These are phyloP conservation scores for Camellia sinensis DNA, from an alignment of 148 eudicot species.

Conservation along the genomic window DNA sequence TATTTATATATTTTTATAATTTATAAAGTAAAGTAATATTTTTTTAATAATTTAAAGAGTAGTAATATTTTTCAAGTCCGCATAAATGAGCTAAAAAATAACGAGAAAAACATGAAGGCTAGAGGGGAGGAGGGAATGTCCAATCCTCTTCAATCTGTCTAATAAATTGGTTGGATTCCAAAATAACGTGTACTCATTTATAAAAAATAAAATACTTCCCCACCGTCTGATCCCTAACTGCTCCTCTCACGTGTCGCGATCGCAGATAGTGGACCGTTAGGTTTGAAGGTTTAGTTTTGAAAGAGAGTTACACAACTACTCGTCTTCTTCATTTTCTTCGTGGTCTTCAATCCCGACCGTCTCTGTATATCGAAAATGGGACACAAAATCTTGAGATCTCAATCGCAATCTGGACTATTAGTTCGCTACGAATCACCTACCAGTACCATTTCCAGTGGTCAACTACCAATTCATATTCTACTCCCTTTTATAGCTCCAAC, in stretches of 20 bases:
- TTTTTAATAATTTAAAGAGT: too few species aligned
- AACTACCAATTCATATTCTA: conserved; percentile 16
- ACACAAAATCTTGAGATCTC: neutral
- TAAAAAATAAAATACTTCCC: neutral
- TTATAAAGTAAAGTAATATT: too few species aligned
- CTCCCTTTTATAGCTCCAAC: conserved; percentile 10
- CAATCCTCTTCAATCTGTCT: neutral
- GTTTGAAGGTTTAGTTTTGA: conserved; percentile 27
- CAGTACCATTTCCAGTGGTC: neutral
- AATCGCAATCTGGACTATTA: conserved; percentile 10
- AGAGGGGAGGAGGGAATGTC: neutral
- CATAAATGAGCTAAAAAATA: too few species aligned
- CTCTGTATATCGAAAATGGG: neutral
- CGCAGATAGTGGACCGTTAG: conserved; percentile 25
- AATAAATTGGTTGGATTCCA: neutral
- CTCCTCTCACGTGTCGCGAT: neutral
- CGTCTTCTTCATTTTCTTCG: neutral
- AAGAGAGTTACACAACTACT: conserved; percentile 21
- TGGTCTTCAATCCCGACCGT: neutral
- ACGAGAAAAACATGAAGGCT: neutral
- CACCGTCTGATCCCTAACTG: neutral
- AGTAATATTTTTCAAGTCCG: too few species aligned
- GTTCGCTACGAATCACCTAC: conserved; percentile 15
- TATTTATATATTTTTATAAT: too few species aligned
- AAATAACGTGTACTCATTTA: neutral